Evolutionary conservation across 306 rosid genomes (phyloP), one percentile per base, ranked within the genome.

Genomic region (Luffa aegyptiaca): DNA sequence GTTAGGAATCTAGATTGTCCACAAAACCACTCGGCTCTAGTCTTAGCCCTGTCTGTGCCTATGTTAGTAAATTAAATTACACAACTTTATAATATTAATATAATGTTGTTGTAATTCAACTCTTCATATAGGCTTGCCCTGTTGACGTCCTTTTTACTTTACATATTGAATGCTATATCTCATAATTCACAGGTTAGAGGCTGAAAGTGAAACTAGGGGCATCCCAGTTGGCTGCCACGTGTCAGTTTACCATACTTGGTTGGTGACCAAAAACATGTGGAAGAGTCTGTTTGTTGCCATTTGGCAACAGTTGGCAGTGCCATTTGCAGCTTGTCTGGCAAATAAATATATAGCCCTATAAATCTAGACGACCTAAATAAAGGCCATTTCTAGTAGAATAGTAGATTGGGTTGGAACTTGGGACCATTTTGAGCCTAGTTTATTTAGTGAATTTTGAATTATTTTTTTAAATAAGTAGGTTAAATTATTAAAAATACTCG

Each of bases 301-400:
- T 79, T 79, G 76, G 75, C 82, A 65, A 53, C 81, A 79, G 82
- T 72, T 65, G 76, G 82, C 82, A 17, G 46, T 79, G 57, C 61
- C 74, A 26, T 61, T 44, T 44, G 37, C 16, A 7, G 31, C 33
- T n/a, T 75, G 10, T 16, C 62, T 74, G 78, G 62, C 63, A 31
- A 71, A 74, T 33, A 33, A 74, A 33, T 62, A 12, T 59, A 46
- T 33, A 57, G 49, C 20, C 72, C 53, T 26, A 57, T 3, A 14
- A 12, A 58, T 55, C 52, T 56, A 57, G 21, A 44, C 20, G 6
- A 44, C 39, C 57, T 21, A 9, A 13, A 41, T 26, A 12, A 46
- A 10, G 52, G 57, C n/a, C 13, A 18, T 39, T 8, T 68, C 51
- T 68, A 3, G 74, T 41, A 41, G 3, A 68, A 41, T 68, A 41